Conservation (phyloP, 208 protist species). For the Trichomonas vaginalis region DNA sequence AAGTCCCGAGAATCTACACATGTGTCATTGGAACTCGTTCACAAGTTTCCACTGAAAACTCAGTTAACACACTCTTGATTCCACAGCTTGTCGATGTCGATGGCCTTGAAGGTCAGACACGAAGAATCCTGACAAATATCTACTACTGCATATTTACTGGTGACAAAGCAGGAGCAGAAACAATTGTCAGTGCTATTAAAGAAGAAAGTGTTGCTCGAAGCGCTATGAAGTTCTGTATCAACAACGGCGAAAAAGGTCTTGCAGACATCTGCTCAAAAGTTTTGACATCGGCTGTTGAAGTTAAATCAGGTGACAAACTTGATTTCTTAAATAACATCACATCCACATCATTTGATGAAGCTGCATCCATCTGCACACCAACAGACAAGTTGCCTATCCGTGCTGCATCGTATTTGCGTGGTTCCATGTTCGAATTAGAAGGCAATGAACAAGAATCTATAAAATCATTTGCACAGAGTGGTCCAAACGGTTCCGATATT, state of each 20-base stretch:
- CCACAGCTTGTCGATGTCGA: neutral
- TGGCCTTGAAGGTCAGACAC: neutral
- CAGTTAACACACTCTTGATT: neutral
- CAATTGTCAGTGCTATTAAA: neutral
- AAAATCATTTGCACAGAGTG: neutral
- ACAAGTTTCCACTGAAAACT: neutral
- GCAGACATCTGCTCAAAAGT: neutral
- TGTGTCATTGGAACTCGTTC: neutral
- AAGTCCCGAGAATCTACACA: neutral
- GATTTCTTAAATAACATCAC: neutral
- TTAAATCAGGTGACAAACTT: neutral
- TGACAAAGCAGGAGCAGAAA: neutral
- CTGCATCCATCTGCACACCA: neutral
- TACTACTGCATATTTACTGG: neutral
- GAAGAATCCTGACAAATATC: neutral
- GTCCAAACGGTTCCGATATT: neutral
- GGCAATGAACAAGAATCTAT: neutral
- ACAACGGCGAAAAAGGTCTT: neutral
- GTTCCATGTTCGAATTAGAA: neutral
- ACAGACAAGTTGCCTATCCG: neutral
- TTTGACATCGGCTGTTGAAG: neutral
- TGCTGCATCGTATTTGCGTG: neutral
- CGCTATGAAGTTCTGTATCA: neutral
- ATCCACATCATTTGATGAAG: neutral
- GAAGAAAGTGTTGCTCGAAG: neutral